A percentile compares a stretch with the other conserved stretches of the same genome.
Conservation (phyloP, 2,329 filamentous ascomycete species). For the Fusarium denticulatum region DNA sequence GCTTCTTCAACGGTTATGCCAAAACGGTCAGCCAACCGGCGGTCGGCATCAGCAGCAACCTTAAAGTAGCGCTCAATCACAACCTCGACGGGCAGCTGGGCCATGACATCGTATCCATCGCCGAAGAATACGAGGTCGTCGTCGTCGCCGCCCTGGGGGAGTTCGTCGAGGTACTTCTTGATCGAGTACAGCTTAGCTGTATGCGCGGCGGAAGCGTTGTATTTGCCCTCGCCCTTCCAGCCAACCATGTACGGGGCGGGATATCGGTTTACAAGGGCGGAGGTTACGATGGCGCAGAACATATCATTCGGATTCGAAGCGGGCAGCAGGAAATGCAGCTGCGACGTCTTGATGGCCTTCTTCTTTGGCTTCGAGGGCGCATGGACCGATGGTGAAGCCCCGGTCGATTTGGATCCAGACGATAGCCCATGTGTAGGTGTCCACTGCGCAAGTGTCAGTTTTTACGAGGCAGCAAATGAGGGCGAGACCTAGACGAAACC, state of each 20-base stretch:
- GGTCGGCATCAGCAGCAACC: conserved; percentile 62
- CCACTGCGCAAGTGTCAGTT: conserved; percentile 13
- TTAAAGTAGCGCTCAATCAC: conserved; percentile 70
- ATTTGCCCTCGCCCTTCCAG: conserved; percentile 48
- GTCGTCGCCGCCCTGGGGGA: conserved; percentile 48
- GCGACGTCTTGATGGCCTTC: conserved; percentile 39
- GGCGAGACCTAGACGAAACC: not conserved
- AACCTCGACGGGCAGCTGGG: conserved; percentile 72
- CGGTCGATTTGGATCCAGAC: conserved; percentile 7
- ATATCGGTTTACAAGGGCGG: conserved; percentile 51
- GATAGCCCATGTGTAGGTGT: conserved; percentile 19
- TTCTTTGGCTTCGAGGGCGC: conserved; percentile 1
- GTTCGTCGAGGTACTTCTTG: conserved; percentile 52
- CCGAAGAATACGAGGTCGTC: conserved; percentile 71
- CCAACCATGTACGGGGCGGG: conserved; percentile 52
- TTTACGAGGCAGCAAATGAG: conserved; percentile 4
- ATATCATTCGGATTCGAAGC: conserved; percentile 50
- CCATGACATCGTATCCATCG: conserved; percentile 71
- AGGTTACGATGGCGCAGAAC: conserved; percentile 53
- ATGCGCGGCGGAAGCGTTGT: conserved; percentile 24
- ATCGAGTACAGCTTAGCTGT: conserved; percentile 43
- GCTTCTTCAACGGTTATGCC: conserved; percentile 50
- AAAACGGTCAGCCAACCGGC: conserved; percentile 60
- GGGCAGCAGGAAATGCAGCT: conserved; percentile 52
- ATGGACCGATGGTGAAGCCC: conserved; percentile 9